phyloP scores from a whole-genome alignment of 345 rosid genomes.

The Laguncularia racemosa region DNA sequence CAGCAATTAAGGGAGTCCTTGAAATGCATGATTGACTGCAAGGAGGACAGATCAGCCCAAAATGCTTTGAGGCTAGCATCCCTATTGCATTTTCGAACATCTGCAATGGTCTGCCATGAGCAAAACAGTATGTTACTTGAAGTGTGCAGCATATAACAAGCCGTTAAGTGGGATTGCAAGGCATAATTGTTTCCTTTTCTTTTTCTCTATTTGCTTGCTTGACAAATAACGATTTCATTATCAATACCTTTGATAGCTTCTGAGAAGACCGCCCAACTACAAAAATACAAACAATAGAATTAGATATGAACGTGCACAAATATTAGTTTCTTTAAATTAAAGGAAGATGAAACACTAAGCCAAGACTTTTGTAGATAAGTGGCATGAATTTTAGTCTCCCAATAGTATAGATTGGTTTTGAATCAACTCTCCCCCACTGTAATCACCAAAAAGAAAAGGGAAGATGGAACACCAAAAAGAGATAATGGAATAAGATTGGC shows the following conservation, averaged over 20 bases:
- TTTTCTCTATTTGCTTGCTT: no score
- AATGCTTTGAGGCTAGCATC: slow-evolving; percentile 59
- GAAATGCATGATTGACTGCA: slow-evolving; percentile 56
- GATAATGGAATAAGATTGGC: neutral
- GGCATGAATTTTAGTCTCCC: no score
- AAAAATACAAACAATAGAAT: slow-evolving; percentile 11
- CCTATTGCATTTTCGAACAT: slow-evolving; percentile 35
- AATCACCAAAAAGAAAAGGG: no score
- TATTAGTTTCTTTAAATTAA: neutral
- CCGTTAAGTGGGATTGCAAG: neutral
- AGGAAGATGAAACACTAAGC: no score
- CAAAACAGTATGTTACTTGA: slow-evolving; percentile 1
- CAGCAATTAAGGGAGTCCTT: slow-evolving; percentile 59
- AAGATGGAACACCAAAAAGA: neutral
- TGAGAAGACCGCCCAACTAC: slow-evolving; percentile 72
- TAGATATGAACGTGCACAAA: neutral
- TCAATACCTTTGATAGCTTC: slow-evolving; percentile 43
- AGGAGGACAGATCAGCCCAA: slow-evolving; percentile 61
- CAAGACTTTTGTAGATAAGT: no score
- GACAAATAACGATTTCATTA: slow-evolving; percentile 1
- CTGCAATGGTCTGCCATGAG: slow-evolving; percentile 40
- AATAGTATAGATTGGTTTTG: no score
- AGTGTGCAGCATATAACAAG: slow-evolving; percentile 8
- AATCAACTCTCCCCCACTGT: no score
- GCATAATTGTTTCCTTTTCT: no score